Evolutionary conservation across 192 early-diverging fungal genomes (phyloP).

Genomic region (Entomortierella lignicola): DNA sequence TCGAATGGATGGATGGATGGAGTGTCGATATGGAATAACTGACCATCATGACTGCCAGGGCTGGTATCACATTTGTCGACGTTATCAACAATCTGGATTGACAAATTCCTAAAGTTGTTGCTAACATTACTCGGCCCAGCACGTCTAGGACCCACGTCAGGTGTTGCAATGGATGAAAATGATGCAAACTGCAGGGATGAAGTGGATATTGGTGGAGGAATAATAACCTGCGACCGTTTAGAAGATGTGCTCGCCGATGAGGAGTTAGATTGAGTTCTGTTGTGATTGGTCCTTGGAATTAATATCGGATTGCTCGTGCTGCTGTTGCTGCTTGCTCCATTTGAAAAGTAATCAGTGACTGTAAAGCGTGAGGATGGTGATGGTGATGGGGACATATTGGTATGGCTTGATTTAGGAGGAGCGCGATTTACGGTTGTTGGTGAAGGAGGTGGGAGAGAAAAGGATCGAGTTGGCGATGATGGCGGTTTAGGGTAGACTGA

Average conservation of each 20-base stretch:
- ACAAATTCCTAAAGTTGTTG: conserved; percentile 42
- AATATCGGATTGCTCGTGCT: conserved; percentile 24
- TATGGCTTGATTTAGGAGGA: not conserved
- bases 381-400: conserved; percentile 19
- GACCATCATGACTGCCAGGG: conserved; percentile 9
- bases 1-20: conserved; percentile 36
- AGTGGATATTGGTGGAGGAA: conserved; percentile 31
- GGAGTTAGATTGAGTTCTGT: conserved; percentile 38
- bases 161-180: conserved; percentile 30
- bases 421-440: not conserved
- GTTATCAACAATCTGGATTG: conserved; percentile 32
- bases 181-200: conserved; percentile 46
- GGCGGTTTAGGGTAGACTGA: not conserved
- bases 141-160: not conserved
- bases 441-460: not conserved
- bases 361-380: not conserved
- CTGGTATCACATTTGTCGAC: conserved; percentile 5
- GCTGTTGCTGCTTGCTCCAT: not conserved
- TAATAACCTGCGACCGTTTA: conserved; percentile 36
- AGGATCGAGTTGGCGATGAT: conserved; percentile 4
- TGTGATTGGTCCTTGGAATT: conserved; percentile 37
- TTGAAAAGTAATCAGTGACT: not conserved
- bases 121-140: not conserved
- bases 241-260: conserved; percentile 19
- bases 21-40: conserved; percentile 19